Percentiles rank a stretch among this genome's conserved stretches.
phyloP scores from a whole-genome alignment of 2,329 filamentous ascomycete species.

The Fusarium xyrophilum region DNA sequence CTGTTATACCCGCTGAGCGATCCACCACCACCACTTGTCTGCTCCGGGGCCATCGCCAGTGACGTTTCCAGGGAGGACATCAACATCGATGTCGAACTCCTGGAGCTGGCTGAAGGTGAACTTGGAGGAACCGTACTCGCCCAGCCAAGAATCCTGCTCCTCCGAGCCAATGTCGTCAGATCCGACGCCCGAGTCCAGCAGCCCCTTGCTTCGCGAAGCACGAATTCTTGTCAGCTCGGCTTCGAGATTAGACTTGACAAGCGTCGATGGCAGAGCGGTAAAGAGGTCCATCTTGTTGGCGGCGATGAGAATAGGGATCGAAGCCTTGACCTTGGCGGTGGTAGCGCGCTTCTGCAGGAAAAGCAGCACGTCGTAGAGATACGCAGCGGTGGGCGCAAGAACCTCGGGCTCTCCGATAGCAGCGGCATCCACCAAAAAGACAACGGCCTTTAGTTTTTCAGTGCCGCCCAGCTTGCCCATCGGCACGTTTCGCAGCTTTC shows the following conservation, averaged over 20 bases:
- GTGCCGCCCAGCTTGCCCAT: constrained; percentile 56
- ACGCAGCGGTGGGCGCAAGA: constrained; percentile 77
- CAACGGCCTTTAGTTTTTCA: constrained; percentile 70
- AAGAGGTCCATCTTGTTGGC: constrained; percentile 98
- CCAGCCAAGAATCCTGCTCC: constrained; percentile 85
- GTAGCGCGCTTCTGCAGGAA: constrained; percentile 76
- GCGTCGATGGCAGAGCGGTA: constrained; percentile 80
- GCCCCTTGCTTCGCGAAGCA: constrained; percentile 76
- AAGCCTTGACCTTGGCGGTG: constrained; percentile 44
- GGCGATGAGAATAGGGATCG: constrained; percentile 79
- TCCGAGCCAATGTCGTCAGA: constrained; percentile 65
- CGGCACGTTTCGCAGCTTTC: constrained; percentile 82
- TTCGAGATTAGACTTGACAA: constrained; percentile 80
- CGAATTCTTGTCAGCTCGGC: constrained; percentile 81
- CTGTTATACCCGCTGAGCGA: constrained; percentile 65
- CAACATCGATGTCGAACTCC: constrained; percentile 80
- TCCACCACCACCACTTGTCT: constrained; percentile 90
- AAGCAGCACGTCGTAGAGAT: constrained; percentile 89
- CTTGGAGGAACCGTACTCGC: constrained; percentile 76
- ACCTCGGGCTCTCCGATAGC: constrained; percentile 65
- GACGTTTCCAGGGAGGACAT: constrained; percentile 78
- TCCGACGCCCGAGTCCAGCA: constrained; percentile 82
- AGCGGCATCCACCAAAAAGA: constrained; percentile 90
- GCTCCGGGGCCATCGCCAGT: constrained; percentile 71
- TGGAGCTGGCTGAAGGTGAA: constrained; percentile 85